A percentile compares a stretch with the other conserved stretches of the same genome.
phyloP scores from a whole-genome alignment of 768 basidiomycete species.

The Candolleomyces aberdarensis region DNA sequence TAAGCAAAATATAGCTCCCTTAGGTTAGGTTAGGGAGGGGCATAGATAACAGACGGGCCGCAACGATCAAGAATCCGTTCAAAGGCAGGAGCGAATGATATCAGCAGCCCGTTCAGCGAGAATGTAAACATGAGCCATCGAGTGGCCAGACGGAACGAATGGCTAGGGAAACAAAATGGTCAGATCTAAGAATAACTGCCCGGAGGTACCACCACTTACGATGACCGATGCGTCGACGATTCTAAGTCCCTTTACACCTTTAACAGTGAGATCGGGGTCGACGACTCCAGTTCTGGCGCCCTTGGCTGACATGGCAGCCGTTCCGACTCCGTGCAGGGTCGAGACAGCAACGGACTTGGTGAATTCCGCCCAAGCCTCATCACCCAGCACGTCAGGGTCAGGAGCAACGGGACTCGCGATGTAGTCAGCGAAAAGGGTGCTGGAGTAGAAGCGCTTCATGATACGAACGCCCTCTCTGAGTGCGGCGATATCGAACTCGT shows the following conservation, averaged over 20 bases:
- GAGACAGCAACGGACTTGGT: constrained; percentile 8
- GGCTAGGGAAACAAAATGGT: constrained; percentile 2
- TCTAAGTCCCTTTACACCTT: constrained; percentile 26
- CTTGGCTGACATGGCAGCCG: constrained; percentile 25
- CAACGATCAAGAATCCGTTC: too few species aligned
- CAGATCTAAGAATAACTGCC: too few species aligned
- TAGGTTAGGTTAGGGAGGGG: too few species aligned
- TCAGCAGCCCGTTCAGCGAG: constrained; percentile 9
- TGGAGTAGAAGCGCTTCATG: constrained; percentile 11
- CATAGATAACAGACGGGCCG: too few species aligned
- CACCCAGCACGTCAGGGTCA: constrained; percentile 8
- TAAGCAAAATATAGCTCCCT: too few species aligned
- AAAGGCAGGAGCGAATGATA: neutral
- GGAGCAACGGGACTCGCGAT: constrained; percentile 5
- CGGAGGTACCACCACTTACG: constrained; percentile 14
- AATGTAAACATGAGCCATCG: constrained; percentile 7
- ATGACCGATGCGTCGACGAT: constrained; percentile 33
- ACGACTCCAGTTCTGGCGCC: constrained; percentile 25
- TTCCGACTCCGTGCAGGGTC: constrained; percentile 23
- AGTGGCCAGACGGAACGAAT: constrained; percentile 4
- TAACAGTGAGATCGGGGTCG: constrained; percentile 28
- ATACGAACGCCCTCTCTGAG: constrained; percentile 15
- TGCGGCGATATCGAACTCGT: constrained; percentile 16
- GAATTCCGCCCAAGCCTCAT: constrained; percentile 6
- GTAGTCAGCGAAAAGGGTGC: constrained; percentile 13